Evolutionary conservation across 805 yeast species (phyloP).

Genomic region (Nakazawaea wickerhamii): DNA sequence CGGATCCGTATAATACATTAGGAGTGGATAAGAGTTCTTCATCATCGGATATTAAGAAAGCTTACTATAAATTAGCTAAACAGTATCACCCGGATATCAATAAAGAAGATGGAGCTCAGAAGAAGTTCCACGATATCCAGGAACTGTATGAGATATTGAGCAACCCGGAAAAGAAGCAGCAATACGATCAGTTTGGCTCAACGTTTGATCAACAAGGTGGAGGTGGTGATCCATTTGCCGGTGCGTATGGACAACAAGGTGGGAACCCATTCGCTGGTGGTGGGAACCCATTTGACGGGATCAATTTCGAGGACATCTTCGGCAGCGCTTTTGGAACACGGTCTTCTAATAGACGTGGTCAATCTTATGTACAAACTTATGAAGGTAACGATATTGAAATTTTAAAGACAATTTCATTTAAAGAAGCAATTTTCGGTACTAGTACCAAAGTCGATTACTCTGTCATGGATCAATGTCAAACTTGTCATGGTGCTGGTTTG

Average conservation of each 20-base stretch:
- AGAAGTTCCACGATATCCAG: conserved; percentile 86
- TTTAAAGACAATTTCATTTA: conserved; percentile 65
- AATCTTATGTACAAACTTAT: conserved; percentile 62
- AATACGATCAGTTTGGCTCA: conserved; percentile 89
- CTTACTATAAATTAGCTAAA: conserved; percentile 90
- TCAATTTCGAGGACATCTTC: conserved; percentile 61
- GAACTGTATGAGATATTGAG: conserved; percentile 90
- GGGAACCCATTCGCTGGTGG: conserved; percentile 44
- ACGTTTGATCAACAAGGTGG: conserved; percentile 58
- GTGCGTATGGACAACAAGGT: conserved; percentile 36
- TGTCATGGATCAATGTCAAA: conserved; percentile 67
- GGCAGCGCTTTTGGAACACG: conserved; percentile 45
- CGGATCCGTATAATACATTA: conserved; percentile 79
- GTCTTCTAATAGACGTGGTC: conserved; percentile 26
- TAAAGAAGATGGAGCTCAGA: conserved; percentile 83
- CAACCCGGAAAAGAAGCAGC: conserved; percentile 78
- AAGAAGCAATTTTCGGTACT: conserved; percentile 83
- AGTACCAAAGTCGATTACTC: conserved; percentile 62
- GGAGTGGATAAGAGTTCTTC: conserved; percentile 74
- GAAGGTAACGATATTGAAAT: conserved; percentile 89
- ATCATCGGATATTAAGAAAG: conserved; percentile 85
- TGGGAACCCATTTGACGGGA: conserved; percentile 30
- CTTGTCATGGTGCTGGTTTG: conserved; percentile 85
- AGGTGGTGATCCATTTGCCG: conserved; percentile 51
- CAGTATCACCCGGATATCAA: conserved; percentile 95